Base-by-base conservation (phyloP, 352 stramenopile species). In the Peronosclerospora sorghi region DNA sequence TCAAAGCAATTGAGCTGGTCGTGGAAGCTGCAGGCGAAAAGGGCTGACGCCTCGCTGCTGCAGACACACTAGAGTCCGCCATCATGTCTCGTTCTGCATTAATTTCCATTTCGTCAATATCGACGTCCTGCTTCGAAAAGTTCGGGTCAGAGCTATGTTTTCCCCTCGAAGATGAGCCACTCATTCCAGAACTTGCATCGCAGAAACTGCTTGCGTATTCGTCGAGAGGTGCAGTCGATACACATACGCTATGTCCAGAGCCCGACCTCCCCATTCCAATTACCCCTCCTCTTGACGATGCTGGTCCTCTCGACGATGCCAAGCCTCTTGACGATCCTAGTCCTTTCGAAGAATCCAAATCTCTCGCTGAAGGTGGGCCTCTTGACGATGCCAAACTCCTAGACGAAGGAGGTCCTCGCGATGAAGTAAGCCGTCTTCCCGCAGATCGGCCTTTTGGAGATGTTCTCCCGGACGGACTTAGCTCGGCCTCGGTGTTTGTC, bases 111-210 rank as follows among this genome's bases (percentile, higher is more conserved):
- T 59, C 58, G 26, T 66, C 54, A 12, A 67, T 60, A 35, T 63
- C 30, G 20, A 64, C 52, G 26, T 68, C 56, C 23, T 60, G 53
- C 19, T 64, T 54, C 38, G 69, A 49, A 17, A 55, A 42, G 19
- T 73, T 59, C 19, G 62, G 35, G 14, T 76, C 51, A 19, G 72
- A 48, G 38, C 53, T 80, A 21, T 40, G 47, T 28, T 57, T 65
- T n/a, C 50, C 59, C n/a, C 56, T 48, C 15, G 39, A 55, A 26
- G 51, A 59, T 13, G 54, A 45, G 8, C 5, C 34, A 41, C 45
- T 51, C 12, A 37, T n/a, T n/a, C 32, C 36, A n/a, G 54, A 61
- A 8, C 47, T 44, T 9, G 37, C 32, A 5, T 46, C 46, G 12
- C 49, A 60, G 27, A 64, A 68, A 36, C 23, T 62, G 15, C 15